A percentile compares a stretch with the other conserved stretches of the same genome.
Evolutionary conservation across 805 yeast genomes (phyloP).

Genomic region (Schwanniomyces occidentalis): DNA sequence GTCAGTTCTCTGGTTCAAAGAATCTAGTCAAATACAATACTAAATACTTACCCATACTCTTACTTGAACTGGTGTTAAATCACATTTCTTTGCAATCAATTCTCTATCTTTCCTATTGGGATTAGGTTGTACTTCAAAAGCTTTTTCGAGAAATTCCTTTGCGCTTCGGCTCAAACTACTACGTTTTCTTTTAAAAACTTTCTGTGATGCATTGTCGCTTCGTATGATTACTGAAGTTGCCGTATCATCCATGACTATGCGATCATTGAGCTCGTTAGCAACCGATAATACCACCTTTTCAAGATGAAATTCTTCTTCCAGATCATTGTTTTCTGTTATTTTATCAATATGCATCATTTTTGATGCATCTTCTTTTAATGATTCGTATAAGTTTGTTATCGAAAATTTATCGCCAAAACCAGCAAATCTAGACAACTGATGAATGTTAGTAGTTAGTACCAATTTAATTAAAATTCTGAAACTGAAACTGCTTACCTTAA

Average conservation of each 20-base stretch:
- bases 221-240: no score
- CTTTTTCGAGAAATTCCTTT: constrained; percentile 13
- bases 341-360: no score
- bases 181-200: constrained; percentile 1
- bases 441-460: constrained; percentile 4
- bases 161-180: background rate
- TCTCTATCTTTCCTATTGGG: constrained; percentile 29
- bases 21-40: no score
- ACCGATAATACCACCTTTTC: no score
- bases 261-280: no score
- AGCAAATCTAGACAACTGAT: constrained; percentile 1
- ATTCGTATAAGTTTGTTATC: constrained; percentile 4
- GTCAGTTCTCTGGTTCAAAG: background rate
- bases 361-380: constrained; percentile 1
- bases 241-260: no score
- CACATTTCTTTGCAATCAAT: constrained; percentile 26
- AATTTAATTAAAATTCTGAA: background rate
- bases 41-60: constrained; percentile 34
- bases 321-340: no score
- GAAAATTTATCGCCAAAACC: constrained; percentile 1
- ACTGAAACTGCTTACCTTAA: background rate
- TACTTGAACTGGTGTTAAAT: constrained; percentile 26
- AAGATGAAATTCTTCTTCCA: no score
- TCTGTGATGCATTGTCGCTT: background rate
- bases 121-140: constrained; percentile 13